Percentiles rank a stretch among this genome's conserved stretches.
These are phyloP conservation scores for Blumeria hordei DNA, from an alignment of 2,329 filamentous ascomycete genomes.

Conservation along the genomic window DNA sequence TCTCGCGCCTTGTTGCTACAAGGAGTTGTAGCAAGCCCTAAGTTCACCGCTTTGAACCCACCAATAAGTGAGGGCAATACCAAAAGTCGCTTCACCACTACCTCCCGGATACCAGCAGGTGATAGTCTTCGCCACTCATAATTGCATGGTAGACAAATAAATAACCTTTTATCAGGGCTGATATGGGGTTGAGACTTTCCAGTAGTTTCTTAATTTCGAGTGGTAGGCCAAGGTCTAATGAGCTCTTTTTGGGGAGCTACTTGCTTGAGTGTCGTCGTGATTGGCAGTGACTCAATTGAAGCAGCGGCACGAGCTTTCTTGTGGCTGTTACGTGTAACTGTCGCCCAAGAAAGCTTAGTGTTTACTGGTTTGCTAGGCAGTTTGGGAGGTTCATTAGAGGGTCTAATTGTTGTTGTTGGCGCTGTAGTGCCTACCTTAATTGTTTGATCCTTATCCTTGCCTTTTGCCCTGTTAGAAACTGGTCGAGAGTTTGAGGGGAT, in stretches of 20 bases:
- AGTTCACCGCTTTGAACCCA: neutral
- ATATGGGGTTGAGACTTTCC: neutral
- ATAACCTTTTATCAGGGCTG: neutral
- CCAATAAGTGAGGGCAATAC: neutral
- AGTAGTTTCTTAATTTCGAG: neutral
- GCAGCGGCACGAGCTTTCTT: neutral
- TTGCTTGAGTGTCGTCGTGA: neutral
- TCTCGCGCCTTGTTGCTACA: neutral
- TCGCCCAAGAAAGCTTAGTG: neutral
- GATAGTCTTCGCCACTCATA: neutral
- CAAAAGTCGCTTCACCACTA: neutral
- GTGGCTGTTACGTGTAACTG: neutral
- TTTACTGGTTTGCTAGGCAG: no score
- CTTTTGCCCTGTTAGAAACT: neutral
- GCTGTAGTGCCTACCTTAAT: no score
- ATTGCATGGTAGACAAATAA: neutral
- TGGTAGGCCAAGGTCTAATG: no score
- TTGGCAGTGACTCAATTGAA: neutral
- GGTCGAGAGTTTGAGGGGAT: neutral
- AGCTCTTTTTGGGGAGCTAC: neutral
- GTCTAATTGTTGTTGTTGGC: neutral
- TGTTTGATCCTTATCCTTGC: no score
- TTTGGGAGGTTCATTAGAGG: neutral
- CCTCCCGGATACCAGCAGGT: neutral
- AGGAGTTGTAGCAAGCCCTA: neutral